Base-by-base conservation (phyloP, 1,139 yeast genomes). In the Debaryomycetaceae sp. region DNA sequence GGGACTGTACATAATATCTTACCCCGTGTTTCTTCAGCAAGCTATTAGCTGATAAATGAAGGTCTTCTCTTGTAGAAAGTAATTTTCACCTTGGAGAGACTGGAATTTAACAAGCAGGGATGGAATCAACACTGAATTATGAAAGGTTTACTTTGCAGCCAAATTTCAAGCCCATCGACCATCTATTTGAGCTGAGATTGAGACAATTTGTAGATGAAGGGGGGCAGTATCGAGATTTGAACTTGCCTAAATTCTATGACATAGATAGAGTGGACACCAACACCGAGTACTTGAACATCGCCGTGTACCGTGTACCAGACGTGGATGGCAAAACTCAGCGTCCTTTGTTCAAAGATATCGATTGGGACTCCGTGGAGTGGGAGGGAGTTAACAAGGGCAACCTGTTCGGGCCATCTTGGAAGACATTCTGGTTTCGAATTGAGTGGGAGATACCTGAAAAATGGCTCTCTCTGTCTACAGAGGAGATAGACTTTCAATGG, bases 371-470 rank as follows among this genome's bases (percentile, higher is more conserved):
- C 1, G 55, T 72, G 37, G 70, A 76, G 36, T 86, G 90, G 85
- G 70, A 75, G 46, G 66, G 70, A 17, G 82, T 89, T 24, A 69
- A 73, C 30, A 81, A 83, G 53, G 95, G 95, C 27, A 83, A 86
- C 55, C 69, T 74, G n/a, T 89, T 87, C 63, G 97, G 97, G 0
- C 98, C 98, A 2, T 85, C 95, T 13, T 93, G 98, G 99, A 85
- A 93, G 51, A 86, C 97, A 1, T 95, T 90, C 55, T 93, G 99
- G 99, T 89, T 93, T 65, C 79, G 83, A 54, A 70, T 91, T 36
- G 67, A 75, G 24, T 66, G 87, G 49, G 70, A 72, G 30, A 70
- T 91, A 6, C 96, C 96, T 0, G 57, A 70, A 20, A 63, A 71
- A 4, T 86, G 93, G 87, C 54, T 74, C 17, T 55, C 64, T 13